phyloP scores from a whole-genome alignment of 176 grass and related monocot species.

The Paspalum vaginatum region DNA sequence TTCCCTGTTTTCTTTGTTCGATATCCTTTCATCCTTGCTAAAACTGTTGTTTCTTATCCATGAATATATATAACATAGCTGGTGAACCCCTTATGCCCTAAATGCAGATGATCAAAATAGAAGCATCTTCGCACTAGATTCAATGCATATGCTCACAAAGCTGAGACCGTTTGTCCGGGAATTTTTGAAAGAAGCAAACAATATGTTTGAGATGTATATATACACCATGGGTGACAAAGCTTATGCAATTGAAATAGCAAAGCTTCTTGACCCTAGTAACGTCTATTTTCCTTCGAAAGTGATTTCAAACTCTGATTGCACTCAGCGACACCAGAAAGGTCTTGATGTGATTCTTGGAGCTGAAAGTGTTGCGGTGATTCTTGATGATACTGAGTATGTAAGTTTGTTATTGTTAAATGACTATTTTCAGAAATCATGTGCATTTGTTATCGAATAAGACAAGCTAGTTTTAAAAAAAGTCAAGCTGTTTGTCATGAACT shows the following conservation, averaged over 20 bases:
- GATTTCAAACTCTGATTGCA: constrained; percentile 84
- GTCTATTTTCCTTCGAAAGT: constrained; percentile 87
- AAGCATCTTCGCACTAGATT: constrained; percentile 69
- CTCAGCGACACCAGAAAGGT: constrained; percentile 86
- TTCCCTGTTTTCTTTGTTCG: constrained; percentile 1
- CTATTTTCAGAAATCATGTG: constrained; percentile 1
- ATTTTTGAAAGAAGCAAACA: constrained; percentile 89
- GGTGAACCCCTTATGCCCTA: constrained; percentile 5
- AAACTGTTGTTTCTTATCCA: constrained; percentile 14
- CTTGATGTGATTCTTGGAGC: constrained; percentile 94
- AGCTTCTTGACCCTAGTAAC: constrained; percentile 84
- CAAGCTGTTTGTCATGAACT: constrained; percentile 11
- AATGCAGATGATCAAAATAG: constrained; percentile 64
- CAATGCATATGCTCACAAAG: constrained; percentile 91
- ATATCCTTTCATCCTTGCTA: constrained; percentile 23
- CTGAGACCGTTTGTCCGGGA: constrained; percentile 75
- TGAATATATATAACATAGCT: neutral
- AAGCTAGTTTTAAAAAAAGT: neutral
- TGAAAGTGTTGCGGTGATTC: constrained; percentile 81
- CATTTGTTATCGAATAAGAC: neutral
- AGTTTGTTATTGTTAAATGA: constrained; percentile 38
- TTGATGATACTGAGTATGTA: constrained; percentile 92
- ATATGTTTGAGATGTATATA: constrained; percentile 91
- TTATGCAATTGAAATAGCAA: constrained; percentile 92
- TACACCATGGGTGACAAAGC: constrained; percentile 92